phyloP scores from a whole-genome alignment of 305 asterid genomes.

The Fraxinus greggii region DNA sequence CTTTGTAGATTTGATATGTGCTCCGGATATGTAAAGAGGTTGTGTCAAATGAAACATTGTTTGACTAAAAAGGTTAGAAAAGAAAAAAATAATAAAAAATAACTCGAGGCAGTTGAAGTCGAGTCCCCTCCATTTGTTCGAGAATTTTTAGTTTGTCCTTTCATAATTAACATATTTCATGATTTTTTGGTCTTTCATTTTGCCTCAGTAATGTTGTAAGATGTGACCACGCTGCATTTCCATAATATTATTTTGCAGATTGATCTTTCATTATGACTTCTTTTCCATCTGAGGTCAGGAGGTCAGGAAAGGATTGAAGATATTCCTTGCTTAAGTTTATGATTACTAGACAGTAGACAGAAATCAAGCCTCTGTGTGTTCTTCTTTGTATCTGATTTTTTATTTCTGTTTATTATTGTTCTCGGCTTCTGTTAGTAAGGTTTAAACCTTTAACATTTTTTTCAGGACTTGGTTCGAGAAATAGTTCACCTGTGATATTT shows the following conservation, averaged over 20 bases:
- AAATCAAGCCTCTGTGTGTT: background rate
- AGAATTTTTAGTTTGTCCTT: background rate
- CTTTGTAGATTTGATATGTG: background rate
- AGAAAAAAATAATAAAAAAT: background rate
- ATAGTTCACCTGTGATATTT: conserved; percentile 17
- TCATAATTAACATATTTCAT: background rate
- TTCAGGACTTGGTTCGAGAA: conserved; percentile 36
- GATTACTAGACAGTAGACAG: background rate
- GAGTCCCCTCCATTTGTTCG: background rate
- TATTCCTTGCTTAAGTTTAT: background rate
- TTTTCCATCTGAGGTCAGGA: background rate
- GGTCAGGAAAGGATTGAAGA: background rate
- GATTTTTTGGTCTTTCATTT: background rate
- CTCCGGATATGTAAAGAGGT: background rate
- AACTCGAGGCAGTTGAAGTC: background rate
- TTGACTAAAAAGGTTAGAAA: background rate
- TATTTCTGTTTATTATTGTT: background rate
- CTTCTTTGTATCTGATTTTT: background rate
- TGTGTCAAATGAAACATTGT: background rate
- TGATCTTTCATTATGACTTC: background rate
- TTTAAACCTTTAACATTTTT: background rate
- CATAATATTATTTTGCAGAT: background rate
- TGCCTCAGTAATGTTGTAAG: background rate
- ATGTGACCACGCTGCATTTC: background rate
- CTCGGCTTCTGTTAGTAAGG: background rate